phyloP scores from a whole-genome alignment of 345 rosid genomes.

The Litchi chinensis region DNA sequence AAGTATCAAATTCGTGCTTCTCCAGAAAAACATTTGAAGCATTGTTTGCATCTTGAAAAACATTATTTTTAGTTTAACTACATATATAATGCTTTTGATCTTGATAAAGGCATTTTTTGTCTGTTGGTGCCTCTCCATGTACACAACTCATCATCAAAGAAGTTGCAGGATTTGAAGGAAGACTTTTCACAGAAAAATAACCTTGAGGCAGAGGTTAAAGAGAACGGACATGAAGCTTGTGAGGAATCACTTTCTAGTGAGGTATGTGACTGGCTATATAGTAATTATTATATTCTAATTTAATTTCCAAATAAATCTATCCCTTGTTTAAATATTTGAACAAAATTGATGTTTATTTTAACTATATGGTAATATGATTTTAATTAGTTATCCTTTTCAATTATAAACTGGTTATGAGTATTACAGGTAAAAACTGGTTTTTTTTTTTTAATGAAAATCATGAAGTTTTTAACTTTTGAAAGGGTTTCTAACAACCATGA shows the following conservation, averaged over 20 bases:
- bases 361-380: conserved; percentile 1
- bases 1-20: no score
- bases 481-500: no score
- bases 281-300: no score
- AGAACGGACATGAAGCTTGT: conserved; percentile 24
- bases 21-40: background rate
- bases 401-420: no score
- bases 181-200: conserved; percentile 9
- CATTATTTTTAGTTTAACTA: no score
- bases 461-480: no score
- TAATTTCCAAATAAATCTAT: background rate
- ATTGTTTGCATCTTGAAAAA: no score
- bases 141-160: conserved; percentile 9
- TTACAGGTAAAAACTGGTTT: no score
- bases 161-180: conserved; percentile 13
- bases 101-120: conserved; percentile 27
- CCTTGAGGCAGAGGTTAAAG: conserved; percentile 16
- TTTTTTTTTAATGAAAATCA: no score
- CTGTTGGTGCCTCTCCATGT: no score
- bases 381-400: background rate
- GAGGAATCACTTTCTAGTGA: conserved; percentile 19
- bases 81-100: conserved; percentile 17
- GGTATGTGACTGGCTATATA: conserved; percentile 11
- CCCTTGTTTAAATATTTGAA: no score
- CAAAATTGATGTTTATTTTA: background rate